Base-by-base conservation (phyloP, 2,329 filamentous ascomycete species). In the Bipolaris zeicola region DNA sequence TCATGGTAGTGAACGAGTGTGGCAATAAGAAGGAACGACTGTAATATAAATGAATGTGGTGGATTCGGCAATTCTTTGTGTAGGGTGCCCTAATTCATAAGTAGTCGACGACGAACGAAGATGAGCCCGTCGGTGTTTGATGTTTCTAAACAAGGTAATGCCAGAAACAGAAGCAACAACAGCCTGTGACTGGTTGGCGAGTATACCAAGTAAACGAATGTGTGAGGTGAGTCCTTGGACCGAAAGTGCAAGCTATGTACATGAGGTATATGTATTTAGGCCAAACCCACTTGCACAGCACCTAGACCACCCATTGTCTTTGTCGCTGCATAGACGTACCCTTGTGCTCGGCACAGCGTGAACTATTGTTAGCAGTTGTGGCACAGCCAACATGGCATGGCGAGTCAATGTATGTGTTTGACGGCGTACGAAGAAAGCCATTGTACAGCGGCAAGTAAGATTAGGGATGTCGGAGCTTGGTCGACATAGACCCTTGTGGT, bases 401-500 rank as follows among this genome's bases (percentile, higher is more conserved):
- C 60, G 57, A 55, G 36, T 54, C 50, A 31, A 54, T 57, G 34
- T 45, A 36, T 33, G 34, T 54, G 47, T 52, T 55, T 43, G 55
- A 51, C 51, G 47, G 49, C 47, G 55, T 56, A 45, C 51, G 34
- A 49, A 50, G 46, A 52, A 58, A 55, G 47, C 55, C 52, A 55
- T 50, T 48, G 52, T 50, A 36, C 51, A 58, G 51, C 60, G 49
- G 51, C 49, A 57, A 64, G 43, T 48, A 50, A 56, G 48, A 52
- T 60, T 44, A 52, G 52, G 33, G 44, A 45, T 50, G 52, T 59
- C 55, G 57, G 46, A 53, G 55, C 55, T 52, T 63, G 55, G 65
- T 55, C 47, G 47, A 68, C 63, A 63, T 68, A 65, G 68, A 65
- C 50, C 66, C 61, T 67, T 68, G 67, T 71, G 56, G 56, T 54